A percentile compares a stretch with the other conserved stretches of the same genome.
Conservation (phyloP, 331 rosid genomes). For the Telfairia occidentalis region DNA sequence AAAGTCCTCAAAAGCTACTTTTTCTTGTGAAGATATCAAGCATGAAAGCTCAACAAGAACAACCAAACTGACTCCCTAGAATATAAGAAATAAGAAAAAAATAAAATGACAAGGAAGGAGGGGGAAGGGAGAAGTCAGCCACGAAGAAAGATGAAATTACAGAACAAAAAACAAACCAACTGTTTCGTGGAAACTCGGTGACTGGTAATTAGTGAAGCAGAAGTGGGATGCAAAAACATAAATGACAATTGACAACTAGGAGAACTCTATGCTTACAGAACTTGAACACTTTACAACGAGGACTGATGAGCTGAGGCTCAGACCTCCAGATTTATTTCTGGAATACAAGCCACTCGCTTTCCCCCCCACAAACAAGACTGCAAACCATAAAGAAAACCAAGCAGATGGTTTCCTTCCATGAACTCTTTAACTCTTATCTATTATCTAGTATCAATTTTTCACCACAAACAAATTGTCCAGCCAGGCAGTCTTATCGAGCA, state of each 20-base stretch:
- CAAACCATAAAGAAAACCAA: background rate
- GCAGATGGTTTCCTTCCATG: background rate
- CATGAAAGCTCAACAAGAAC: background rate
- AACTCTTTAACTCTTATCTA: background rate
- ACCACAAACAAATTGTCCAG: background rate
- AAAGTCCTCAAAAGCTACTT: background rate
- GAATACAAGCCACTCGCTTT: background rate
- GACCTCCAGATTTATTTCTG: background rate
- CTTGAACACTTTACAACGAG: background rate
- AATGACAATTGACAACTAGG: background rate
- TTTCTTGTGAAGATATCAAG: background rate
- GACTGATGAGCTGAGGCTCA: background rate
- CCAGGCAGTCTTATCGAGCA: background rate
- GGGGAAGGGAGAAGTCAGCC: background rate
- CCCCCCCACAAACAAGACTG: background rate
- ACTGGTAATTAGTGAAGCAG: background rate
- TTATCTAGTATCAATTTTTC: background rate
- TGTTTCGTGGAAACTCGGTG: background rate
- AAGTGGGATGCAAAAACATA: conserved; percentile 3
- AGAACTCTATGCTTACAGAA: background rate
- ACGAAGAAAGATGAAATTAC: background rate
- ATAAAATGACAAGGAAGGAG: background rate
- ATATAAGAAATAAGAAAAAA: background rate
- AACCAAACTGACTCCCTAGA: background rate
- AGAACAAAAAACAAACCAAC: background rate